Base-by-base conservation (phyloP, 202 grass and related monocot genomes). In the Eragrostis tef region DNA sequence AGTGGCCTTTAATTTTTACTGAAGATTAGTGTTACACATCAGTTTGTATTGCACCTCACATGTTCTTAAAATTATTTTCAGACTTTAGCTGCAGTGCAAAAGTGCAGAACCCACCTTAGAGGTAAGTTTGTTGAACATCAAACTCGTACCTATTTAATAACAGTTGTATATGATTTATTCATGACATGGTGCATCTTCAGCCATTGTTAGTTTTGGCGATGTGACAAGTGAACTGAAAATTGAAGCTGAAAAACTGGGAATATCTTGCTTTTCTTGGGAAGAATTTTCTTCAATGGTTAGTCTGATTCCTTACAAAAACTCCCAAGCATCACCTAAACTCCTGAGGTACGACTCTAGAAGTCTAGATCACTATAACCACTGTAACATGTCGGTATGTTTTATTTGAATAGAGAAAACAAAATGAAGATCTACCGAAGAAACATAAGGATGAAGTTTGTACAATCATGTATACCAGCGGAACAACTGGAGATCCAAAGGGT, bases 391-490 rank as follows among this genome's bases (percentile, higher is more conserved):
- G 6, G 22, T 48, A 63, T 50, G 52, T 3, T 64, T 51, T 79
- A 31, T 83, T 67, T 78, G 46, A 70, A 68, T 34, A 95, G 95
- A 90, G 72, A 53, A 88, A 84, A 80, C 49, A 63, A 12, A 76
- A 77, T 41, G 20, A 39, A 0, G 52, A 78, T 53, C 81, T 93
- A 78, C 88, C 90, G 3, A 29, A 48, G 4, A 98, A 91, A 70
- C 75, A 73, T 7, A 91, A 93, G 63, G 88, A 94, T 48, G 86
- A 94, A 52, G 88, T 93, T 60, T 93, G 94, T 86, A 98, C 94
- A 56, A 98, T 94, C 64, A 98, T 98, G 92, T 98, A 98, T 73
- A 98, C 94, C 0, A 98, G 92, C 51, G 94, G 94, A 81, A 97
- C 94, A 74, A 97, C 92, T 42, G 94, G 94, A 6, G 94, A 94